These are phyloP conservation scores for Fusarium beomiforme DNA, from an alignment of 2,329 filamentous ascomycete genomes.

Conservation along the genomic window DNA sequence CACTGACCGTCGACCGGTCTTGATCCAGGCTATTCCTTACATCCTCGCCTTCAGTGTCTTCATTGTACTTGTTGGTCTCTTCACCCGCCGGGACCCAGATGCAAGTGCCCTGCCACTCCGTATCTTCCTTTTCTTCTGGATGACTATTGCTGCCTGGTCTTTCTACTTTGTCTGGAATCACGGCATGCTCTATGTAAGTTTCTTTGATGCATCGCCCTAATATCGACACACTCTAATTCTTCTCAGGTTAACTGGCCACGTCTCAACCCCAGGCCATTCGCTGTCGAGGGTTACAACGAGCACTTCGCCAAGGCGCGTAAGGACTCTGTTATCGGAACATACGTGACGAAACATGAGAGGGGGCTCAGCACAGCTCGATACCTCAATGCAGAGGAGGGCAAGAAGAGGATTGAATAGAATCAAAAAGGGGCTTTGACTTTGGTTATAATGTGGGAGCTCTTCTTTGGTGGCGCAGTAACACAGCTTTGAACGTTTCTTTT, in stretches of 20 bases:
- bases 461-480: conserved; percentile 5
- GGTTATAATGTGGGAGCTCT: conserved; percentile 18
- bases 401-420: conserved; percentile 91
- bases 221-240: conserved; percentile 18
- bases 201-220: not conserved
- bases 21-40: conserved; percentile 95
- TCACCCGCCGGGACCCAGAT: conserved; percentile 77
- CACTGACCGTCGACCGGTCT: conserved; percentile 82
- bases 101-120: conserved; percentile 83
- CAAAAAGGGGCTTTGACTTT: conserved; percentile 6
- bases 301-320: conserved; percentile 84
- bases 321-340: conserved; percentile 80
- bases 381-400: conserved; percentile 91
- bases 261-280: conserved; percentile 87
- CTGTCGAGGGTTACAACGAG: conserved; percentile 88
- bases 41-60: conserved; percentile 87
- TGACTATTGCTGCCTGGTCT: conserved; percentile 75
- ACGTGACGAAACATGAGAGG: conserved; percentile 77
- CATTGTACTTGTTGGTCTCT: conserved; percentile 78
- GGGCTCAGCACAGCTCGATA: conserved; percentile 85
- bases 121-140: conserved; percentile 83
- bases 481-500: conserved; percentile 5
- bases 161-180: conserved; percentile 82
- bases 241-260: conserved; percentile 96
- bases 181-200: conserved; percentile 92